Conservation (phyloP, 1,284 basidiomycete genomes). For the Trichosporon inkin region DNA sequence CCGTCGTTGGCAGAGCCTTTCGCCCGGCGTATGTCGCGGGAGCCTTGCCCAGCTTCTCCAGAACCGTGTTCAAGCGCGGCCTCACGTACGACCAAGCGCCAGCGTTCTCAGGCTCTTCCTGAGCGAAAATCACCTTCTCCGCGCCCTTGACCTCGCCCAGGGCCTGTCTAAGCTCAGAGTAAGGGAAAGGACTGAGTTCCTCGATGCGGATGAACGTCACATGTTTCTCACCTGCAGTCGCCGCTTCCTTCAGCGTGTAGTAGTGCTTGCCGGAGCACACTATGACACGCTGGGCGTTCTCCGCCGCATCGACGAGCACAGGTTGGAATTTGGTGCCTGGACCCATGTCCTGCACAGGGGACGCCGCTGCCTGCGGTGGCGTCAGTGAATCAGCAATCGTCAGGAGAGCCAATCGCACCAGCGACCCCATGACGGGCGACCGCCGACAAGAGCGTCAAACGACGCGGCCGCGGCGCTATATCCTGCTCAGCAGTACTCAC, state of each 20-base stretch:
- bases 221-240: constrained; percentile 49
- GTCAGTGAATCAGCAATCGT: constrained; percentile 12
- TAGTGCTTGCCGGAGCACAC: constrained; percentile 73
- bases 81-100: constrained; percentile 68
- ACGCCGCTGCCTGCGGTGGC: constrained; percentile 63
- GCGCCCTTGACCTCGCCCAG: constrained; percentile 41
- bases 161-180: constrained; percentile 54
- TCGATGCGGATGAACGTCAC: constrained; percentile 66
- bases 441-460: neutral
- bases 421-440: neutral
- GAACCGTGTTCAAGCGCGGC: constrained; percentile 57
- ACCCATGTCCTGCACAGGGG: constrained; percentile 63
- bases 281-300: constrained; percentile 37
- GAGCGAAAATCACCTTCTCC: constrained; percentile 63
- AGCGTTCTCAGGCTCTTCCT: constrained; percentile 84
- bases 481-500: constrained; percentile 53
- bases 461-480: neutral
- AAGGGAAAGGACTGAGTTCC: constrained; percentile 82
- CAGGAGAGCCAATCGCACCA: neutral
- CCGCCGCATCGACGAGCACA: constrained; percentile 58
- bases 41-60: constrained; percentile 45
- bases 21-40: constrained; percentile 61
- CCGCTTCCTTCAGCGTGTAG: constrained; percentile 73
- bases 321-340: constrained; percentile 64
- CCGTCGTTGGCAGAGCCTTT: constrained; percentile 67